Evolutionary conservation across 2,329 filamentous ascomycete species (phyloP).

Genomic region (Colletotrichum falcatum): DNA sequence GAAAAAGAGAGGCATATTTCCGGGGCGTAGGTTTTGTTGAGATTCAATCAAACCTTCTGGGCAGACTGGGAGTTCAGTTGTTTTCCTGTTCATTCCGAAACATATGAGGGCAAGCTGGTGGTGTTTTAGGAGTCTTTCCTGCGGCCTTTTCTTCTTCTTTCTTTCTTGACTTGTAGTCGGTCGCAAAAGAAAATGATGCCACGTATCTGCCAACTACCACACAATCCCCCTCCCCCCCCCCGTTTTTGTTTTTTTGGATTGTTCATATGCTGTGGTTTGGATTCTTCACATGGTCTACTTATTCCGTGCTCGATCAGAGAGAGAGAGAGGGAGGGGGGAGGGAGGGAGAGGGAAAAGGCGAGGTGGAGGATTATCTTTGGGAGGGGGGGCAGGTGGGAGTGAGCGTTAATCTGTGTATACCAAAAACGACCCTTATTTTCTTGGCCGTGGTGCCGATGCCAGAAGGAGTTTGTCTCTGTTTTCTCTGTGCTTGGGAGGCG

Average conservation of each 20-base stretch:
- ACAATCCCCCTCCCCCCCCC: background rate
- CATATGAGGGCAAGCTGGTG: slow-evolving; percentile 41
- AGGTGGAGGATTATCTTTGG: too few relatives aligned
- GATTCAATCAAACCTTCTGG: slow-evolving; percentile 40
- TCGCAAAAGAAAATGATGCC: slow-evolving; percentile 39
- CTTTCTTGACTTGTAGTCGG: slow-evolving; percentile 22
- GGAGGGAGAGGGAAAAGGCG: background rate
- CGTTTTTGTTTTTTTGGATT: background rate
- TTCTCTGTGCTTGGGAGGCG: slow-evolving; percentile 6
- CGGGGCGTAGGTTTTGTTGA: slow-evolving; percentile 41
- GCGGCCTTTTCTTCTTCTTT: slow-evolving; percentile 24
- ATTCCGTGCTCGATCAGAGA: slow-evolving; percentile 10
- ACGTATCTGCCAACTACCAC: slow-evolving; percentile 35
- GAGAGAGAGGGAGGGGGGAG: background rate
- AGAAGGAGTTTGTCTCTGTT: slow-evolving; percentile 18
- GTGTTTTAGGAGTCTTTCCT: slow-evolving; percentile 39
- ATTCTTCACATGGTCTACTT: slow-evolving; percentile 24
- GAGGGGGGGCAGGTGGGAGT: slow-evolving; percentile 9
- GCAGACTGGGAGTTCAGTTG: slow-evolving; percentile 38
- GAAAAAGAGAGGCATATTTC: slow-evolving; percentile 42
- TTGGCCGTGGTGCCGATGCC: slow-evolving; percentile 2
- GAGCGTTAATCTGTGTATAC: slow-evolving; percentile 41
- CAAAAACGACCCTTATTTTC: slow-evolving; percentile 26
- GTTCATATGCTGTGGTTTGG: slow-evolving; percentile 33
- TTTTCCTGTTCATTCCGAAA: slow-evolving; percentile 39